These are phyloP conservation scores for Fusarium solani-melongenae DNA, from an alignment of 2,329 filamentous ascomycete species.

Conservation along the genomic window DNA sequence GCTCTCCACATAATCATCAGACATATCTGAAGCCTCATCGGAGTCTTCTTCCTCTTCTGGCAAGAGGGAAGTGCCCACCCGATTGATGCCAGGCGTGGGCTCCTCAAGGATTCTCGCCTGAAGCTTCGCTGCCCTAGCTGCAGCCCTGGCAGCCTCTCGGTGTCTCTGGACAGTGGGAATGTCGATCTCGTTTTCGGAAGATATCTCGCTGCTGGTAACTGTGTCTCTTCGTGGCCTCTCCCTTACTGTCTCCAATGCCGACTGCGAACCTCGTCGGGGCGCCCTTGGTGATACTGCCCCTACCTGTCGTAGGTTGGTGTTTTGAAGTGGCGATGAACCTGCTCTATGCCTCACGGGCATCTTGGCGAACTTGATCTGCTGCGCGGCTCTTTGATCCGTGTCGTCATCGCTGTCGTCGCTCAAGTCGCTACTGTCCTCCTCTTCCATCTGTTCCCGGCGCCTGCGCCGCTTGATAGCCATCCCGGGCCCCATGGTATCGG, in stretches of 20 bases:
- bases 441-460: conserved; percentile 79
- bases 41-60: conserved; percentile 70
- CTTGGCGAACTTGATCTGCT: conserved; percentile 96
- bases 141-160: conserved; percentile 69
- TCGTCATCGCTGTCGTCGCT: conserved; percentile 89
- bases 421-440: conserved; percentile 86
- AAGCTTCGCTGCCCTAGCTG: conserved; percentile 55
- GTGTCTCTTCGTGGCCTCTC: conserved; percentile 78
- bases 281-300: conserved; percentile 59
- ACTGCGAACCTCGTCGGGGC: conserved; percentile 74
- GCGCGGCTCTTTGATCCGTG: conserved; percentile 77
- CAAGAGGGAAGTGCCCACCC: conserved; percentile 62
- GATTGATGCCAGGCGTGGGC: conserved; percentile 52
- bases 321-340: conserved; percentile 87
- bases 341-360: conserved; percentile 90
- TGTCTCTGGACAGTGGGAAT: conserved; percentile 72
- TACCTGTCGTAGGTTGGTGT: conserved; percentile 69
- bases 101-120: conserved; percentile 54
- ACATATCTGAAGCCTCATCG: conserved; percentile 71
- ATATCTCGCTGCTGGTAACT: conserved; percentile 84
- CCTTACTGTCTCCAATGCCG: conserved; percentile 75
- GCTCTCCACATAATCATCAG: conserved; percentile 73
- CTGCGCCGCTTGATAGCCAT: conserved; percentile 74
- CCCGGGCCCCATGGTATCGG: conserved; percentile 75
- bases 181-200: conserved; percentile 84